Evolutionary conservation across 1,284 basidiomycete species (phyloP).

Genomic region (Pholiota adiposa): DNA sequence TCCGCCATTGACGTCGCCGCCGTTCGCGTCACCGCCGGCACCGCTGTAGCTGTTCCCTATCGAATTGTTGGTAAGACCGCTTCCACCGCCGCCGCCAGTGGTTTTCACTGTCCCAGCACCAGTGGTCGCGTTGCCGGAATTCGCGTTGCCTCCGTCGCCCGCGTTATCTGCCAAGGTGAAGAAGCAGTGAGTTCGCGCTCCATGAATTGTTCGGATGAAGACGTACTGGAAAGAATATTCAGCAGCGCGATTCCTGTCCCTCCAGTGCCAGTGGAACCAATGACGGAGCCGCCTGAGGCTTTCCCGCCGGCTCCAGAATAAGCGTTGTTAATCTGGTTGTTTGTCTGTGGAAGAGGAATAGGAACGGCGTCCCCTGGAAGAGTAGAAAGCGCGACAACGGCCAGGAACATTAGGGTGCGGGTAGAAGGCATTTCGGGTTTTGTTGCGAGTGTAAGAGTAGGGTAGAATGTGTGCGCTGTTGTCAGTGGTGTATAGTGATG

Average conservation of each 20-base stretch:
- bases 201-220: not conserved
- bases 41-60: slow-evolving; percentile 33
- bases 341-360: slow-evolving; percentile 28
- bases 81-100: not conserved
- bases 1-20: slow-evolving; percentile 32
- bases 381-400: not conserved
- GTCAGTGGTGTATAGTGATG: slow-evolving; percentile 1
- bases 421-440: slow-evolving; percentile 30
- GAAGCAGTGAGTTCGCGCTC: not conserved
- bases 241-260: slow-evolving; percentile 6
- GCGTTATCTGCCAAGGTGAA: slow-evolving; percentile 31
- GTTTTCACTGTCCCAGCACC: not conserved
- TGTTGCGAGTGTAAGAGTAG: not conserved
- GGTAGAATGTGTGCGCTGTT: slow-evolving; percentile 3
- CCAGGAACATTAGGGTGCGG: not conserved
- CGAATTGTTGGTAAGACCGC: slow-evolving; percentile 12
- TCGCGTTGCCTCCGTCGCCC: slow-evolving; percentile 25
- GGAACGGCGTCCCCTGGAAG: slow-evolving; percentile 26
- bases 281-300: slow-evolving; percentile 36
- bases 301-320: slow-evolving; percentile 34
- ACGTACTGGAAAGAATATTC: slow-evolving; percentile 24
- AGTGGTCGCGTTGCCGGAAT: slow-evolving; percentile 18
- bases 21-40: slow-evolving; percentile 35
- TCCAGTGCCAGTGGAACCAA: not conserved
- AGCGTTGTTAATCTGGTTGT: slow-evolving; percentile 26